Base-by-base conservation (phyloP, 805 yeast genomes). In the Candida easanensis region DNA sequence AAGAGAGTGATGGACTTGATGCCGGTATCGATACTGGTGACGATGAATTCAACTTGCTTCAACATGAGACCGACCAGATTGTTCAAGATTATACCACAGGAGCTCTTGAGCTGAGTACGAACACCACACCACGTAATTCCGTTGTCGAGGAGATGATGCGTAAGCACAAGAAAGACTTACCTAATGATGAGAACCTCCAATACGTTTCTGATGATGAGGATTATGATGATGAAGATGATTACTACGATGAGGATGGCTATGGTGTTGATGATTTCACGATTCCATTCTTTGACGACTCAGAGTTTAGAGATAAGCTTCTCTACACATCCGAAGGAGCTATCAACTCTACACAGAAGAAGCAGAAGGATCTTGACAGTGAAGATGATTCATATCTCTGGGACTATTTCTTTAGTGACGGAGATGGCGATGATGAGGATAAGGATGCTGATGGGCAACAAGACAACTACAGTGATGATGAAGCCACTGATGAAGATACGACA, bases 401-500 rank as follows among this genome's bases (percentile, higher is more conserved):
- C 57, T 84, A 85, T 61, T 82, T 85, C 52, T 82, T 86, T 59
- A 70, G 74, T 18, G 68, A 76, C 8, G 58, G 59, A 16, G 70
- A 62, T 26, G 60, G 54, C 14, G 60, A 57, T n/a, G 58, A 56
- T 11, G 53, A 46, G 27, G 58, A 39, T 7, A 43, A 39, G 4
- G 42, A 49, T 10, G 48, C 39, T 5, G 42, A 49, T 10, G 48
- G 43, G 4, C 31, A 41, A 19, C 20, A 35, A n/a, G 55, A 50
- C 18, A 32, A 46, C 20, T 46, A 40, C 26, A 50, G 76, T 43
- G 83, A 85, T 52, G 96, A 93, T 33, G 97, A 90, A 54, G 87
- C 95, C 14, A 93, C 99, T 0, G 99, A 91, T 62, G 97, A 88
- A 49, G 98, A 91, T 58, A 75, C 79, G n/a, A 74, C 82, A 15